Conservation (phyloP, 345 rosid species). For the Populus nigra region DNA sequence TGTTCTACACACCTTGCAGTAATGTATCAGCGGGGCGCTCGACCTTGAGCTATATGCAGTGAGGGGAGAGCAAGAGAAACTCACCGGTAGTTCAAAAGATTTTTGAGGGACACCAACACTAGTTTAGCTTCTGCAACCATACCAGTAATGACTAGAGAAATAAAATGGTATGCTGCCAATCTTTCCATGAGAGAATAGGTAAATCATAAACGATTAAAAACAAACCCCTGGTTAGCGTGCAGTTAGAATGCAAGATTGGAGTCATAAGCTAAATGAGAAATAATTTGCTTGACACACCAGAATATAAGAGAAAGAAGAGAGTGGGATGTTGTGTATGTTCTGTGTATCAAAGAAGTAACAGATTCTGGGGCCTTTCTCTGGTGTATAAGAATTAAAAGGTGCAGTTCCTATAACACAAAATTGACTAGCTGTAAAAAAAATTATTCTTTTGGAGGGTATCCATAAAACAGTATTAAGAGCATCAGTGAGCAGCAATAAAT, state of each 20-base stretch:
- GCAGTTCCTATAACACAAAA: background rate
- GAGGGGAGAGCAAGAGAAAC: background rate
- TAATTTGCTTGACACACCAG: background rate
- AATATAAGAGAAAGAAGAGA: background rate
- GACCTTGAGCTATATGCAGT: background rate
- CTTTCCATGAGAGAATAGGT: background rate
- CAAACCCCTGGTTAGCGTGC: background rate
- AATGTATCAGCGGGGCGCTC: no score
- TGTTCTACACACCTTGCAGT: no score
- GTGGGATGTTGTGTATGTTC: background rate
- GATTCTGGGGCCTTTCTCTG: conserved; percentile 2
- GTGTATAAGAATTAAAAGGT: background rate
- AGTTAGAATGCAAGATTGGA: background rate
- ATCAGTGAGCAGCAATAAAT: background rate
- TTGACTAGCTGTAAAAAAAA: background rate
- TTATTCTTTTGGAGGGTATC: background rate
- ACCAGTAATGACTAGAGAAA: background rate
- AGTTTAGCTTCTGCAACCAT: background rate
- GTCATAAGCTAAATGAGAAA: background rate
- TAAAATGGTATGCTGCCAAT: background rate
- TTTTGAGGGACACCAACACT: background rate
- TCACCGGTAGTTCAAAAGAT: background rate
- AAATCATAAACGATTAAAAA: background rate
- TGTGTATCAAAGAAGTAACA: background rate
- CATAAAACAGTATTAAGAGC: background rate